A percentile compares a stretch with the other conserved stretches of the same genome.
Evolutionary conservation across 371 early-diverging fungal genomes (phyloP).

Genomic region (Phascolomyces articulosus): DNA sequence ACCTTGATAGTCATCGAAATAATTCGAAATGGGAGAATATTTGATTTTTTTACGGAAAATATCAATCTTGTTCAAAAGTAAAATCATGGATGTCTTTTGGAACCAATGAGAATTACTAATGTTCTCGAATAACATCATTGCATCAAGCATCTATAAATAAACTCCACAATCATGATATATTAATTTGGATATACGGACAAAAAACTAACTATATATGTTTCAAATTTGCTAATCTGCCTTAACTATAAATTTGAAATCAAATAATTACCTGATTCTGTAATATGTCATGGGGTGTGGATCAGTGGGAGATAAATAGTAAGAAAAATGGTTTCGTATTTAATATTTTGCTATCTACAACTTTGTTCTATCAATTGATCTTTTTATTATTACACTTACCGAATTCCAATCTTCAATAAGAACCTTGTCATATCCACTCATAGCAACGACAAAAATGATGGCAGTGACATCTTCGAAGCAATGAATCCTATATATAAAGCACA

Average conservation of each 20-base stretch:
- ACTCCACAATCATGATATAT: no score
- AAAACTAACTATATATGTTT: no score
- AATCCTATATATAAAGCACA: constrained; percentile 35
- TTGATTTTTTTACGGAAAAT: constrained; percentile 85
- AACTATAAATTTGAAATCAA: no score
- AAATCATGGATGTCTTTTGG: constrained; percentile 85
- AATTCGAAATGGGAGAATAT: constrained; percentile 71
- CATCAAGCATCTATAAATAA: constrained; percentile 89
- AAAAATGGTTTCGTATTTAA: no score
- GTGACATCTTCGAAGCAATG: constrained; percentile 92
- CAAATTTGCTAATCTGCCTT: no score
- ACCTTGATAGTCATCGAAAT: constrained; percentile 89
- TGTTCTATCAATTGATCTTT: not conserved
- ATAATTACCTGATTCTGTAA: constrained; percentile 16
- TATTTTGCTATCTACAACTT: no score
- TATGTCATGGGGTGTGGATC: not conserved
- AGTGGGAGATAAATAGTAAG: no score
- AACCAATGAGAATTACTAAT: constrained; percentile 96
- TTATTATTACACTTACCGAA: constrained; percentile 39
- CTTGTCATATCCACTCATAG: constrained; percentile 91
- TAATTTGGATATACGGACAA: no score
- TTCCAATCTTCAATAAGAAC: constrained; percentile 88
- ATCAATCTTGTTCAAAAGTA: constrained; percentile 96
- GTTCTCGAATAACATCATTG: constrained; percentile 87
- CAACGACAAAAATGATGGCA: constrained; percentile 87